phyloP scores from a whole-genome alignment of 169 alveolate species.

The Cryptosporidium muris region DNA sequence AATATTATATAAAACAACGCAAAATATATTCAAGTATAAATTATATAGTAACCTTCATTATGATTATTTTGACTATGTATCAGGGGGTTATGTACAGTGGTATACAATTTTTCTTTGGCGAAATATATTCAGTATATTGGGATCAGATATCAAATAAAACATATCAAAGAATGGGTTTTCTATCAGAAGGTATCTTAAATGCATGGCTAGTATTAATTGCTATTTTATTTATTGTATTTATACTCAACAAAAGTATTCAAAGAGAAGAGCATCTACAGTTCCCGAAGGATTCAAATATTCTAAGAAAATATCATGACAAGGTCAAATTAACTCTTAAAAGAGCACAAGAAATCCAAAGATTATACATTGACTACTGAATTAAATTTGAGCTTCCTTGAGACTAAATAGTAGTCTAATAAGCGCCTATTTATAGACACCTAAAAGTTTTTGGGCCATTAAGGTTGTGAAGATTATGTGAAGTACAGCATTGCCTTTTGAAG shows the following conservation, averaged over 20 bases:
- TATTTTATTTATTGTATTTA: background rate
- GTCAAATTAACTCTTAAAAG: slow-evolving; percentile 10
- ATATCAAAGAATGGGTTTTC: background rate
- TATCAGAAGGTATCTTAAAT: background rate
- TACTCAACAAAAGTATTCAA: slow-evolving; percentile 33
- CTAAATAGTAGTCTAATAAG: too few species aligned
- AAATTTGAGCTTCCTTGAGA: too few species aligned
- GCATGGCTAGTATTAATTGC: slow-evolving; percentile 10
- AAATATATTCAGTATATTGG: background rate
- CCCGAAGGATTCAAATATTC: slow-evolving; percentile 2
- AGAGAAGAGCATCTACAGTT: slow-evolving; percentile 9
- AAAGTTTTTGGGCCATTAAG: too few species aligned
- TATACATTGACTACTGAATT: slow-evolving; percentile 5
- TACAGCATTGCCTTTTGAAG: too few species aligned
- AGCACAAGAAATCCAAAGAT: slow-evolving; percentile 13
- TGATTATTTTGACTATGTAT: background rate
- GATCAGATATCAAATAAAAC: background rate
- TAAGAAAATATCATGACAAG: background rate
- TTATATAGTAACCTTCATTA: background rate
- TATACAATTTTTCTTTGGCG: background rate
- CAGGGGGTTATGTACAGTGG: slow-evolving; percentile 1
- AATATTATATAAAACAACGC: background rate
- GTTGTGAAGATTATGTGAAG: too few species aligned
- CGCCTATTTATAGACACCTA: too few species aligned
- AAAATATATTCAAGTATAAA: slow-evolving; percentile 5